Evolutionary conservation across 2,329 filamentous ascomycete species (phyloP), one percentile per base, ranked within the genome.

Genomic region (Endoconidiophora laricicola): DNA sequence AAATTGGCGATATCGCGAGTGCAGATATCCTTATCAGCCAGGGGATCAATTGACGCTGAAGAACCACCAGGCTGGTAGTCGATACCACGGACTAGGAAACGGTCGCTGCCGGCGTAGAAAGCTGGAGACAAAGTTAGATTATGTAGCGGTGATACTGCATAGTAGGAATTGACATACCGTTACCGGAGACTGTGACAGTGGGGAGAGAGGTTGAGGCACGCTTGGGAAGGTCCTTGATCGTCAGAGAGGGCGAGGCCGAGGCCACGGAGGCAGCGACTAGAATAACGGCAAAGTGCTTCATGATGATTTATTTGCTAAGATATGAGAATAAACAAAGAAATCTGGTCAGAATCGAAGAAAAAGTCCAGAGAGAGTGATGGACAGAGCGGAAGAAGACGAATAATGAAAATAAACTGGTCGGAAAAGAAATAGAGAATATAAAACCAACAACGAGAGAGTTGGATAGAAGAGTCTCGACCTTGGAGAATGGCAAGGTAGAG

Each of bases 1-100:
- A 94, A 94, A 62, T 86, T 72, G 47, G 69, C 66, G 58, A 94
- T 82, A 61, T 94, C 86, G 56, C 87, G 82, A 63, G 76, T 73
- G 76, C 88, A 94, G 60, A 72, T 67, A 3, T 65, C 65, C 22
- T 69, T 61, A 59, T 93, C 80, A 55, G 84, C 79, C 48, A 94
- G 80, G 54, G 87, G 86, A 61, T 94, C 87, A n/a, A 58, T 48
- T 57, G 69, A 68, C 54, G 63, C 64, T 2, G 73, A 70, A 24
- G 73, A 72, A 55, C 74, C 75, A 54, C 74, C 75, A n/a, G 75
- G 75, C 61, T 78, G 74, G 63, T 78, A 79, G 64, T 77, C 75
- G 44, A 78, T 70, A 55, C 75, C 75, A 24, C 74, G 73, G 52
- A 79, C 58, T 57, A 76, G 78, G 66, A 78, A 79, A 53, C 75